Conservation (phyloP, 495 filamentous ascomycete species). For the Penicillium coffeae region DNA sequence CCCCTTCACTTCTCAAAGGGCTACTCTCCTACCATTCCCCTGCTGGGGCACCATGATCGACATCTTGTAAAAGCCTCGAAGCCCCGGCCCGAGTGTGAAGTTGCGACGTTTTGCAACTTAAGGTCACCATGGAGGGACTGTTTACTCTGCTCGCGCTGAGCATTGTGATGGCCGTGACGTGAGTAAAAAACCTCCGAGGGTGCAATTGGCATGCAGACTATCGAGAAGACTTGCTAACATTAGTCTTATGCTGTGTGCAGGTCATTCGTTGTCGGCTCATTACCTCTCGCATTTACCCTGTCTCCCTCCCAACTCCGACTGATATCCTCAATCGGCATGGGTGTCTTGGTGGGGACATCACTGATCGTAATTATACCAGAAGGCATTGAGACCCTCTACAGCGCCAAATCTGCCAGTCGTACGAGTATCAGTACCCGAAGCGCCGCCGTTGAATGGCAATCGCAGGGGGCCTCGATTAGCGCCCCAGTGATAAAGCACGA, state of each 20-base stretch:
- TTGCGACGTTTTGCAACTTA: slow-evolving; percentile 16
- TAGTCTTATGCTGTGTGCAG: slow-evolving; percentile 44
- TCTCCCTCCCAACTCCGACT: slow-evolving; percentile 85
- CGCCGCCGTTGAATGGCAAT: slow-evolving; percentile 27
- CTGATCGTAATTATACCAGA: slow-evolving; percentile 97
- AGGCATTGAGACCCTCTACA: slow-evolving; percentile 87
- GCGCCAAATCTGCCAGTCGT: slow-evolving; percentile 39
- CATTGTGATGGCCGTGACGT: slow-evolving; percentile 94
- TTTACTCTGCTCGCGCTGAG: slow-evolving; percentile 81
- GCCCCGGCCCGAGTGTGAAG: slow-evolving; percentile 19
- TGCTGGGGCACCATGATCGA: slow-evolving; percentile 21
- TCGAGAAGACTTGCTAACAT: slow-evolving; percentile 14
- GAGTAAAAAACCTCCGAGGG: slow-evolving; percentile 30
- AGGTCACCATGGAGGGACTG: slow-evolving; percentile 66
- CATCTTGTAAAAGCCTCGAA: slow-evolving; percentile 12
- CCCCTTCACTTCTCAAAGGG: background rate
- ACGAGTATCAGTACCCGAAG: slow-evolving; percentile 32
- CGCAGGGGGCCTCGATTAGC: slow-evolving; percentile 22
- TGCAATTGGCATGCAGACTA: background rate
- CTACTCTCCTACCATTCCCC: background rate
- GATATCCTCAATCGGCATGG: slow-evolving; percentile 89
- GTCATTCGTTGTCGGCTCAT: slow-evolving; percentile 89
- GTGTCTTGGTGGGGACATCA: slow-evolving; percentile 89
- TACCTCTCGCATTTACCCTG: slow-evolving; percentile 85
- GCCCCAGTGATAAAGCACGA: slow-evolving; percentile 5